These are phyloP conservation scores for Monascus purpureus DNA, from an alignment of 495 filamentous ascomycete genomes.

Conservation along the genomic window DNA sequence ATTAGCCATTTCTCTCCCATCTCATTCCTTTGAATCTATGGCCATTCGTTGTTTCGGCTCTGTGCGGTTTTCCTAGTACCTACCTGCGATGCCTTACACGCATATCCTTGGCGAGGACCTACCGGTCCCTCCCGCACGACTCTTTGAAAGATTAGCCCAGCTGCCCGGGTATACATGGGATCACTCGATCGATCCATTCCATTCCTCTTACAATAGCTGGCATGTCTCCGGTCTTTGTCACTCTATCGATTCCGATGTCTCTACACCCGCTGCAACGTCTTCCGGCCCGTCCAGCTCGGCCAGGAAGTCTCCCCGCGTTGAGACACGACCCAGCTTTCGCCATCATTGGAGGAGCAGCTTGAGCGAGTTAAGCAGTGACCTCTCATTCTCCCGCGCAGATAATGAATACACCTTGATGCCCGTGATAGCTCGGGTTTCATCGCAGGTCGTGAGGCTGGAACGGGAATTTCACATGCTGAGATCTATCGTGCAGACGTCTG, in stretches of 20 bases:
- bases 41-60: no score
- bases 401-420: slow-evolving; percentile 29
- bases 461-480: slow-evolving; percentile 70
- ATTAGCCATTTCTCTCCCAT: no score
- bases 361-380: slow-evolving; percentile 39
- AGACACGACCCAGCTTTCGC: slow-evolving; percentile 18
- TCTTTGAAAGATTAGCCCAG: slow-evolving; percentile 59
- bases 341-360: slow-evolving; percentile 27
- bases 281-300: slow-evolving; percentile 31
- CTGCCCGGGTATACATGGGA: slow-evolving; percentile 68
- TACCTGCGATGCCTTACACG: slow-evolving; percentile 24
- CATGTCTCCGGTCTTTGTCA: slow-evolving; percentile 42
- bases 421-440: slow-evolving; percentile 67
- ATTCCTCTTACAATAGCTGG: slow-evolving; percentile 77
- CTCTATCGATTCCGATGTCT: slow-evolving; percentile 22
- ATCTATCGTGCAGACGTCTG: slow-evolving; percentile 52
- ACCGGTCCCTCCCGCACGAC: slow-evolving; percentile 51
- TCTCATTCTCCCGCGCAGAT: slow-evolving; percentile 22
- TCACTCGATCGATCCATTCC: slow-evolving; percentile 52
- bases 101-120: slow-evolving; percentile 42
- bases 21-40: no score
- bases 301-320: slow-evolving; percentile 32
- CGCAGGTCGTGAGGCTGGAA: slow-evolving; percentile 66
- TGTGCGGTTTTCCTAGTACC: no score
- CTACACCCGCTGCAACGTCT: slow-evolving; percentile 31